Conservation (phyloP, 805 yeast species). For the Cyberlindnera saturnus region DNA sequence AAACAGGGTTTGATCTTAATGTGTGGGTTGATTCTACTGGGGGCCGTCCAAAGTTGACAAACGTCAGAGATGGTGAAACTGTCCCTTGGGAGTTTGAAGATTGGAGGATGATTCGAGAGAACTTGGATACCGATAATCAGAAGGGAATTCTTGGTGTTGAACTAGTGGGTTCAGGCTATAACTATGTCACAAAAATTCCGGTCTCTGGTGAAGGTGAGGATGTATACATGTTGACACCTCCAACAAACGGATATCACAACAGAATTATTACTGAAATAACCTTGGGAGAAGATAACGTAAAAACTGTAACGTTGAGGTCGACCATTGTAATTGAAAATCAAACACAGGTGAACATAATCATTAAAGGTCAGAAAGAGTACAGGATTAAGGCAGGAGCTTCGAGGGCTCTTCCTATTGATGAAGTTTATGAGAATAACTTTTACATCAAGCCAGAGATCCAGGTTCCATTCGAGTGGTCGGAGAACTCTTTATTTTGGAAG, state of each 20-base stretch:
- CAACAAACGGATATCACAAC: constrained; percentile 56
- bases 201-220: constrained; percentile 83
- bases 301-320: constrained; percentile 71
- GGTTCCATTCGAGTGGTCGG: constrained; percentile 64
- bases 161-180: constrained; percentile 50
- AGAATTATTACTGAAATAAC: constrained; percentile 67
- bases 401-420: constrained; percentile 68
- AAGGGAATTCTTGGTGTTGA: constrained; percentile 60
- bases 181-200: constrained; percentile 48
- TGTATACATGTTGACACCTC: constrained; percentile 59
- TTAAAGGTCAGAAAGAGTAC: constrained; percentile 28
- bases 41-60: constrained; percentile 21
- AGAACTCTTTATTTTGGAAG: constrained; percentile 59
- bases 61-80: constrained; percentile 41
- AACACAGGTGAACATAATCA: constrained; percentile 43
- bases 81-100: constrained; percentile 92
- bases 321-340: constrained; percentile 65
- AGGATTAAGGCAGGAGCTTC: constrained; percentile 48
- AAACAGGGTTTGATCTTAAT: constrained; percentile 77
- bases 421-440: constrained; percentile 53
- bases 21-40: constrained; percentile 65
- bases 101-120: constrained; percentile 83
- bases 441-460: constrained; percentile 56
- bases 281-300: constrained; percentile 71
- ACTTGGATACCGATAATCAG: constrained; percentile 57